Evolutionary conservation across 169 alveolate species (phyloP), one percentile per base, ranked within the genome.

Genomic region (Plasmodium ovale): DNA sequence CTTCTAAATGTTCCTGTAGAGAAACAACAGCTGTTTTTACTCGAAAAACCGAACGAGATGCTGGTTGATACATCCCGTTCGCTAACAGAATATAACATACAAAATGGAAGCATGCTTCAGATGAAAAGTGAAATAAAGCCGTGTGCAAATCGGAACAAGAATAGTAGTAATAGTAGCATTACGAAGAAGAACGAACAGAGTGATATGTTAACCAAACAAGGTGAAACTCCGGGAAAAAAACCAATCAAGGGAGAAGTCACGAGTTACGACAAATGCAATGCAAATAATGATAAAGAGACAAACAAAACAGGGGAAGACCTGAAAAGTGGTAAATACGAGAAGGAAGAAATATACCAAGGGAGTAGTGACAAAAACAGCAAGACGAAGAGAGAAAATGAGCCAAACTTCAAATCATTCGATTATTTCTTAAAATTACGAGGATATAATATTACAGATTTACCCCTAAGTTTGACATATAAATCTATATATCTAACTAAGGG

Each of bases 391-490:
- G 44, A 58, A 73, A 51, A 59, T 12, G 91, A 68, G 19, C 93
- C 97, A 3, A 87, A 77, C 23, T 96, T 96, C 77, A 94, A 95
- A 68, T 92, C 97, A 0, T 96, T 96, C 37, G 98, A 95, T 59
- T 91, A 93, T n/a, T 96, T 87, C 51, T 60, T 96, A 72, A 87
- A 92, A 31, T 96, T 94, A 53, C 90, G 94, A 12, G 94, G 92
- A 33, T 96, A 72, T 85, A 87, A 92, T 23, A 84, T 92, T 14
- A 87, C 92, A 25, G 98, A 96, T 27, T 84, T 96, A 72, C 97
- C 98, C 4, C 51, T 94, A 6, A 90, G 85, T 19, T 5, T 42
- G 2, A 39, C 5, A 16, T 87, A 60, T 25, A 72, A 54, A 54
- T 65, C 72, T 5, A 64, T 65, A 21, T 73, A 49, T 49, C 51